A percentile compares a stretch with the other conserved stretches of the same genome.
phyloP scores from a whole-genome alignment of 2,329 filamentous ascomycete species.

The Talaromyces funiculosus region DNA sequence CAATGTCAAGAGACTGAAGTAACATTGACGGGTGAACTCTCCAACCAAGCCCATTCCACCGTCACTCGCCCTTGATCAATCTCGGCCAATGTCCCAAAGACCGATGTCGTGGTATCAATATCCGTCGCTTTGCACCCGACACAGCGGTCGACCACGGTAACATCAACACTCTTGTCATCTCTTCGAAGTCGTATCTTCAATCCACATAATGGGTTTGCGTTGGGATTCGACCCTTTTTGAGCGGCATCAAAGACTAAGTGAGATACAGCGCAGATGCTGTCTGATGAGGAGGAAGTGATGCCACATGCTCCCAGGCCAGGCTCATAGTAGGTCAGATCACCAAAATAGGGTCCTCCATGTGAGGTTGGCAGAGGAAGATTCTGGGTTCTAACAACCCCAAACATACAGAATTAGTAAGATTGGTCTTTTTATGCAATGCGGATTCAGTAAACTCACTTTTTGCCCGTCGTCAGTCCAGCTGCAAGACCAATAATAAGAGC shows the following conservation, averaged over 20 bases:
- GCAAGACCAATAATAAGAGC: conserved; percentile 30
- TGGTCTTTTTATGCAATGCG: not conserved
- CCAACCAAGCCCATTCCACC: conserved; percentile 49
- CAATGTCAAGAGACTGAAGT: not conserved
- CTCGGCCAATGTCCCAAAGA: conserved; percentile 45
- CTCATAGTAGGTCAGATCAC: conserved; percentile 65
- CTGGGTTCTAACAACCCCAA: conserved; percentile 5
- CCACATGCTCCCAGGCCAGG: conserved; percentile 67
- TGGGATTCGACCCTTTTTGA: conserved; percentile 50
- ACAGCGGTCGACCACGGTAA: conserved; percentile 66
- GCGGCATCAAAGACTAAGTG: conserved; percentile 61
- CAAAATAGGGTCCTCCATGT: conserved; percentile 49
- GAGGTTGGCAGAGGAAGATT: conserved; percentile 50
- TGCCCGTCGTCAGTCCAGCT: conserved; percentile 25
- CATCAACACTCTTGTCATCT: conserved; percentile 50
- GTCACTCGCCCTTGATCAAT: conserved; percentile 43
- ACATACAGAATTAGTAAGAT: not conserved
- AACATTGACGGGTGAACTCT: conserved; percentile 28
- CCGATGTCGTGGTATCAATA: conserved; percentile 46
- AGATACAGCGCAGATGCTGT: conserved; percentile 62
- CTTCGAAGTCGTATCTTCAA: conserved; percentile 58
- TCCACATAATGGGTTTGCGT: conserved; percentile 63
- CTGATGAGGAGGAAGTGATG: conserved; percentile 46
- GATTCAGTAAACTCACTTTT: conserved; percentile 9
- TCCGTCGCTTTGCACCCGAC: conserved; percentile 45